Conservation (phyloP, 2,329 filamentous ascomycete genomes). For the Hypoxylon sp. region DNA sequence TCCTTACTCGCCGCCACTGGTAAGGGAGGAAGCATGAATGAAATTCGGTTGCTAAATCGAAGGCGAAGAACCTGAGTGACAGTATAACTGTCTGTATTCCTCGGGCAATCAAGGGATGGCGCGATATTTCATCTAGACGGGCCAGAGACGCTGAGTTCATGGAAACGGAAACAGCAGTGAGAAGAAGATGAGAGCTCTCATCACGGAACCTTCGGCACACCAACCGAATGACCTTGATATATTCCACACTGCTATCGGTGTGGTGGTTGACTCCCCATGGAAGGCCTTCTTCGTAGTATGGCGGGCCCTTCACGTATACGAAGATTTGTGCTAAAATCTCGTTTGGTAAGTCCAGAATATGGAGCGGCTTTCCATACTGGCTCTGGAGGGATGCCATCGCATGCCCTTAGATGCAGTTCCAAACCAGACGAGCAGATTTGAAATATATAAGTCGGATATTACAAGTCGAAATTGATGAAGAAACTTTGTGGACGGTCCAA, state of each 20-base stretch:
- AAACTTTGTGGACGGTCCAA: not conserved
- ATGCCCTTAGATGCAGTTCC: not conserved
- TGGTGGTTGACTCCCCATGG: not conserved
- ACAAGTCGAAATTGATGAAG: not conserved
- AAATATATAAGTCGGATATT: not conserved
- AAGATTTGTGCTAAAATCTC: slow-evolving; percentile 31
- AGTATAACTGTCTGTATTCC: slow-evolving; percentile 31
- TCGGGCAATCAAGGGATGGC: slow-evolving; percentile 37
- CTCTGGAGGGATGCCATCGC: not conserved
- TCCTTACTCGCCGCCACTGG: not conserved
- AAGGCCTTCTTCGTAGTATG: not conserved
- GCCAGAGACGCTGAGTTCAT: slow-evolving; percentile 33
- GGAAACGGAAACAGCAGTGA: slow-evolving; percentile 27
- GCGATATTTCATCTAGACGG: slow-evolving; percentile 39
- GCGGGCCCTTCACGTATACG: not conserved
- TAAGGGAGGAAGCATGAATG: not conserved
- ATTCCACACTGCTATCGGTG: not conserved
- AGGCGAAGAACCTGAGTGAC: slow-evolving; percentile 10
- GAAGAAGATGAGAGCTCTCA: slow-evolving; percentile 44
- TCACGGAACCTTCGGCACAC: slow-evolving; percentile 41
- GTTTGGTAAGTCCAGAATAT: slow-evolving; percentile 29
- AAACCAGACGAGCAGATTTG: not conserved
- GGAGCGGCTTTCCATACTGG: not conserved
- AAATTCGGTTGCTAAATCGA: slow-evolving; percentile 1
- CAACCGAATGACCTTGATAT: slow-evolving; percentile 39